phyloP scores from a whole-genome alignment of 2,329 filamentous ascomycete species.

The Lecanoromycetidae sp. region DNA sequence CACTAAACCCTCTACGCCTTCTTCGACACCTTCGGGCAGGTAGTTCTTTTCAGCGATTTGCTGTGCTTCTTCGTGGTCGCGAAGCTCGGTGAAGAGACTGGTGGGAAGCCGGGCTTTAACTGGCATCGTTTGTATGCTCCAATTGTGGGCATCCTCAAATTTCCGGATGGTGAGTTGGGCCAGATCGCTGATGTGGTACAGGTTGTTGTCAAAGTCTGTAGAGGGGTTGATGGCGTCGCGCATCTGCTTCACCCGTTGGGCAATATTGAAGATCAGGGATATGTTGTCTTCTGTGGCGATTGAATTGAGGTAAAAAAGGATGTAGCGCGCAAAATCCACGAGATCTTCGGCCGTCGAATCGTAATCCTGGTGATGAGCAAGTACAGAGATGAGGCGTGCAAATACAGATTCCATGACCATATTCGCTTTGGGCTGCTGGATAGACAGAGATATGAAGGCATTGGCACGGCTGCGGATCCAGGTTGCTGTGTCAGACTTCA shows the following conservation, averaged over 20 bases:
- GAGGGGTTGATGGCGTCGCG: constrained; percentile 60
- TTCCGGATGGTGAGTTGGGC: constrained; percentile 69
- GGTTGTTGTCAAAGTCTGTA: constrained; percentile 39
- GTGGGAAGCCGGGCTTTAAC: constrained; percentile 69
- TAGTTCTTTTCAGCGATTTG: constrained; percentile 78
- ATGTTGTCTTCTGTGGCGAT: constrained; percentile 80
- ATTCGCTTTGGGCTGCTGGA: constrained; percentile 24
- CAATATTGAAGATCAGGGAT: constrained; percentile 78
- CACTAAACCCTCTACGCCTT: constrained; percentile 66
- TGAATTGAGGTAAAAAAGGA: constrained; percentile 74
- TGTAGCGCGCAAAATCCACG: constrained; percentile 72
- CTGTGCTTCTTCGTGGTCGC: constrained; percentile 66
- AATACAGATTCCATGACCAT: constrained; percentile 69
- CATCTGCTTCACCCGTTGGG: constrained; percentile 84
- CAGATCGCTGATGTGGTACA: constrained; percentile 82
- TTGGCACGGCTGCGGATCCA: constrained; percentile 69
- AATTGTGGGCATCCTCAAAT: constrained; percentile 76
- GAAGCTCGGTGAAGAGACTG: constrained; percentile 63
- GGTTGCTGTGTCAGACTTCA: constrained; percentile 65
- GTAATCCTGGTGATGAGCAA: constrained; percentile 92
- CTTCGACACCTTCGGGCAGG: constrained; percentile 63
- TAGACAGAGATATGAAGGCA: constrained; percentile 27
- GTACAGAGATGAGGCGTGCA: constrained; percentile 68
- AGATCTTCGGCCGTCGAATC: constrained; percentile 53
- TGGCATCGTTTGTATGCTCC: constrained; percentile 73